Evolutionary conservation across 768 basidiomycete genomes (phyloP), one percentile per base, ranked within the genome.

Genomic region (Russula brevipes): DNA sequence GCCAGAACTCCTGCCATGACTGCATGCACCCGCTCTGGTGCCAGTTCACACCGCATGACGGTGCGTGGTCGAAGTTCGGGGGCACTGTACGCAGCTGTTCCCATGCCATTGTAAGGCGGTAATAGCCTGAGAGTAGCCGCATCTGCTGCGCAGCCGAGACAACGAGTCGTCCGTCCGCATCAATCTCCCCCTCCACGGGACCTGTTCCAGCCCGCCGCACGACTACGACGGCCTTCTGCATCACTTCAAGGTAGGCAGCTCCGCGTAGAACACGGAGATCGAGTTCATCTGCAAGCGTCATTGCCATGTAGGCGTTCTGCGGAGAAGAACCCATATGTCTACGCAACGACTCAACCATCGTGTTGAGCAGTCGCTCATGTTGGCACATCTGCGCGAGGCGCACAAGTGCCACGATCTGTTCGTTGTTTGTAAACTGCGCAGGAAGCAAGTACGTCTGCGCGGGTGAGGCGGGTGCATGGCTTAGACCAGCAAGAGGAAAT

Each of bases 1-100:
- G 87, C 88, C 88, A 90, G 70, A 89, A 90, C 57, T 89, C 88
- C 11, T 82, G 70, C 87, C 88, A 90, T 59, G 83, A 83, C 72
- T 87, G 86, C 30, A 79, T 82, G 67, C 88, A 90, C 19, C 83
- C 81, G 60, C 85, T 84, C 68, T 87, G 86, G 69, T 87, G 85
- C 86, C 87, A 89, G 10, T 83, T 85, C 16, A 85, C 80, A 46
- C 80, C 82, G 67, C 88, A 89, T 4, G 81, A 74, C 8, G 81
- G 72, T 2, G 84, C 80, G 68, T 90, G 88, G 36, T 85, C 84
- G 65, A 89, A 87, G n/a, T 72, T 70, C 36, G 84, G 80, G 5
- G 87, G 85, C 16, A 75, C 73, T 4, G 72, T 72, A 30, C 87
- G 85, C 14, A 89, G 72, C 30, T 76, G 76, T 68, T 89, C 87